Evolutionary conservation across 352 stramenopile species (phyloP), one percentile per base, ranked within the genome.

Genomic region (Globisporangium iwayamae): DNA sequence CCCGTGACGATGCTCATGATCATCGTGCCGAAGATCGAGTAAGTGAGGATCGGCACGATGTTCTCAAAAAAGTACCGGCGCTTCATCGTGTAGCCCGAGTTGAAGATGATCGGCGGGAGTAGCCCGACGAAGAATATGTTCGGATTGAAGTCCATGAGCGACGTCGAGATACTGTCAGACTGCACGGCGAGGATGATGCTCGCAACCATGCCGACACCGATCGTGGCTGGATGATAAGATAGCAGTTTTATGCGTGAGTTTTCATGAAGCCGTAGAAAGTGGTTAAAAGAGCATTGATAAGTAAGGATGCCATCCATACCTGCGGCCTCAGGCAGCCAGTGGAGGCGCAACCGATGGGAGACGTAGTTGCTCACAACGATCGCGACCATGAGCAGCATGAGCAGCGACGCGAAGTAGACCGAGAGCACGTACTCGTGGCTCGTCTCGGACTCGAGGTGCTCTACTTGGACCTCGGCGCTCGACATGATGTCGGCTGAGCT

Each of bases 81-180:
- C 67, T 97, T 94, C 74, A 98, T 90, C 20, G 90, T 90, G 78
- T 96, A 98, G 18, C 83, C 93, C 28, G 84, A 96, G 75, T 98
- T 98, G 79, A 98, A 98, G 62, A 98, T 97, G 63, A 98, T 98
- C 18, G 93, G 93, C 14, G 96, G 94, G 9, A 98, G 78, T 60
- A 98, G 71, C 2, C 79, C 86, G 10, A 98, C 79, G 63, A 98
- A 98, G 72, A 98, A 98, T 28, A 98, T 76, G 65, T 91, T 91
- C 11, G 90, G 86, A 71, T 94, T 85, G 66, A 98, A 98, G 70
- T 88, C 71, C 84, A 90, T 91, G 32, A 93, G 76, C 46, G 78
- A 85, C 25, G 77, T 77, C 0, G 82, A 82, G 60, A 93, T 88
- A 13, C 75, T 79, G 60, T 86, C 84, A 4, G 80, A 87, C 62